Base-by-base conservation (phyloP, 176 grass and related monocot species). In the Phragmites australis region DNA sequence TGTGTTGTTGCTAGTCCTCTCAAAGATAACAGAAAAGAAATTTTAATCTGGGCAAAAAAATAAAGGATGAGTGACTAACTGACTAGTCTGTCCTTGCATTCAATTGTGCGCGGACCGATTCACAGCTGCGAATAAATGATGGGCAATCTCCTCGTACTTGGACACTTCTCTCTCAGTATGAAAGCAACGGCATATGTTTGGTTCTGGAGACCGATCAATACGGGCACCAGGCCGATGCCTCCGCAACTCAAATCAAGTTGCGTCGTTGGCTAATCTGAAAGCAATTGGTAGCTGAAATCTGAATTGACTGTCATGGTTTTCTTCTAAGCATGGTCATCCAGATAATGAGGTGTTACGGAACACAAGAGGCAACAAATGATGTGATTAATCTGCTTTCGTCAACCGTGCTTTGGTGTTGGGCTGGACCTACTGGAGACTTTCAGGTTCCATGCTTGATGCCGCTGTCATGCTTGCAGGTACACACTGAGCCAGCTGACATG, bases 361-460 rank as follows among this genome's bases (percentile, higher is more conserved):
- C 18, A 14, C 15, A 47, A 47, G 12, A 47, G 18, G 18, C 21
- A 8, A 54, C 52, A 54, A 1, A 5, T 21, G 50, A 52, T 18
- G 5, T 52, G 50, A 43, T 42, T 68, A 50, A 5, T 54, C 21
- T 44, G 27, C 9, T 62, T 14, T 26, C 10, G 80, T 72, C 68
- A 62, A 50, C 43, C 39, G 71, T 9, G n/a, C n/a, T n/a, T n/a
- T n/a, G 8, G 40, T 34, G 27, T 60, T 81, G 66, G 19, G 19
- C 79, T 70, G 51, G 18, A 58, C 65, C 65, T 46, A 59, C 66
- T 11, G 41, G 40, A 56, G 65, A 81, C 79, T 81, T 55, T 31
- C 57, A 44, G 27, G 19, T 49, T 3, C 15, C 62, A 53, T 7
- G 47, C 14, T 37, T 64, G 30, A 19, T 16, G 29, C 22, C 32